A percentile compares a stretch with the other conserved stretches of the same genome.
phyloP scores from a whole-genome alignment of 2,329 filamentous ascomycete genomes.

The Cladosporium sphaerospermum region DNA sequence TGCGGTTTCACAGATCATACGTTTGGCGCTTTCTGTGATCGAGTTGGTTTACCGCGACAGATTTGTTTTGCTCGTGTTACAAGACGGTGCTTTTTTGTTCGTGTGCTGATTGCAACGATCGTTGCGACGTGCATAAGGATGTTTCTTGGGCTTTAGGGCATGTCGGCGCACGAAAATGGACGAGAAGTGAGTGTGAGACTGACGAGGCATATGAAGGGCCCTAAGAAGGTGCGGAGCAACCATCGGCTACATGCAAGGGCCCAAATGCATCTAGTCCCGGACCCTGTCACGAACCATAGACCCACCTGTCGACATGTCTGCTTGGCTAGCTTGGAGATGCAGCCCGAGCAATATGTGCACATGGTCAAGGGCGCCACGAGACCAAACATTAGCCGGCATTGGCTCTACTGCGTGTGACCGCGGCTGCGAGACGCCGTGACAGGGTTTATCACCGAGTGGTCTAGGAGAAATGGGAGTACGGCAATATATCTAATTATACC shows the following conservation, averaged over 20 bases:
- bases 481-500: too few relatives aligned
- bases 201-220: conserved; percentile 6
- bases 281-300: conserved; percentile 11
- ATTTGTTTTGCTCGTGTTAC: too few relatives aligned
- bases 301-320: conserved; percentile 5
- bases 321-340: conserved; percentile 9
- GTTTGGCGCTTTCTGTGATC: conserved; percentile 2
- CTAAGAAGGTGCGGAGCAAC: conserved; percentile 11
- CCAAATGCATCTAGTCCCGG: conserved; percentile 3
- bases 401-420: neutral
- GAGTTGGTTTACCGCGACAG: neutral
- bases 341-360: conserved; percentile 7
- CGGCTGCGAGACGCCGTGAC: neutral
- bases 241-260: conserved; percentile 11
- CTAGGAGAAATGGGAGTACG: too few relatives aligned
- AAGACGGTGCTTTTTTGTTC: neutral
- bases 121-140: neutral
- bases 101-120: neutral
- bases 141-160: neutral
- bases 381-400: conserved; percentile 2
- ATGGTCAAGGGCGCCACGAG: conserved; percentile 9
- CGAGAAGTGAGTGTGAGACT: conserved; percentile 5
- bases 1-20: conserved; percentile 1
- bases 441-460: neutral
- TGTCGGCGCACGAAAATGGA: neutral